phyloP scores from a whole-genome alignment of 2,329 filamentous ascomycete genomes.

The Colletotrichum eleusines region DNA sequence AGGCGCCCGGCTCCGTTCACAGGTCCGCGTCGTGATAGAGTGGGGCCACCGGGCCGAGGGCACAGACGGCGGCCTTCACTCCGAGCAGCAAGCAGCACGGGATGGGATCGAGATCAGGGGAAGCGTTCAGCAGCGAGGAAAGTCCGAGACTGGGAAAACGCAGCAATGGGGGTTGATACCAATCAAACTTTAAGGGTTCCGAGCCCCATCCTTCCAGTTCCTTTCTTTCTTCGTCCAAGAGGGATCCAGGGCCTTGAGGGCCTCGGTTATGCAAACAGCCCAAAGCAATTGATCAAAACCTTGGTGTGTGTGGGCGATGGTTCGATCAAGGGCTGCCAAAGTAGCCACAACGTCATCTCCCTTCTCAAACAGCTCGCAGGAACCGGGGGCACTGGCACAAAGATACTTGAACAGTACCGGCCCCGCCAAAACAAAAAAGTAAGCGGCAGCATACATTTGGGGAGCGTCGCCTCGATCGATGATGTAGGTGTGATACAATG shows the following conservation, averaged over 20 bases:
- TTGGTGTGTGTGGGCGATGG: neutral
- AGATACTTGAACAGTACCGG: conserved; percentile 14
- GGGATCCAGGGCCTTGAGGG: neutral
- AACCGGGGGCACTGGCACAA: neutral
- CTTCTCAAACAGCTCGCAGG: neutral
- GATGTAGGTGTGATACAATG: conserved; percentile 42
- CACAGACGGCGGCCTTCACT: neutral
- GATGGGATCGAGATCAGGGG: conserved; percentile 2
- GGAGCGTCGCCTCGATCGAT: conserved; percentile 26
- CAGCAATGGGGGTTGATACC: neutral
- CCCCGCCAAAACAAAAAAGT: neutral
- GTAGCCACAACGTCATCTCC: conserved; percentile 34
- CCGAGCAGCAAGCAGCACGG: too few species aligned
- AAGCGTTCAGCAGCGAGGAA: neutral
- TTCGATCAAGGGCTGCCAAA: neutral
- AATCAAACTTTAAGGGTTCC: too few species aligned
- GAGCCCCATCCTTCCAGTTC: too few species aligned
- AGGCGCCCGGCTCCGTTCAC: neutral
- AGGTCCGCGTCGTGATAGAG: neutral
- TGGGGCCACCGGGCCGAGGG: neutral
- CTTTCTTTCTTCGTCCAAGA: neutral
- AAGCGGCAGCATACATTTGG: conserved; percentile 9
- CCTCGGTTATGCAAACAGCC: conserved; percentile 31
- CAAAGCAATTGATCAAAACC: neutral
- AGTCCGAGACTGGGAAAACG: neutral